Evolutionary conservation across 352 stramenopile species (phyloP).

Genomic region (Albugo laibachii): DNA sequence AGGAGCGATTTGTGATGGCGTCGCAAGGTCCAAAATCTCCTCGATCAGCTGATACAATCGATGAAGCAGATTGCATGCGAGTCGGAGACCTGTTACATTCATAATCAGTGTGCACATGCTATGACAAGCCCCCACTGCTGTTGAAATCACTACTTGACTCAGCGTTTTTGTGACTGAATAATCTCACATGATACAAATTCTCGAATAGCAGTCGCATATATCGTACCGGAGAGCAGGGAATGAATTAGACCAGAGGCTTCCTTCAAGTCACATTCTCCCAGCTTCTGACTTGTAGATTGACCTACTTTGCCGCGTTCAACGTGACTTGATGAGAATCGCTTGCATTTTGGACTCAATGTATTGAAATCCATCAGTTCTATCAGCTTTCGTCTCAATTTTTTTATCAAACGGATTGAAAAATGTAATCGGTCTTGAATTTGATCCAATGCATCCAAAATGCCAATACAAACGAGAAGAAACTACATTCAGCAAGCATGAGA

Average conservation of each 20-base stretch:
- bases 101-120: constrained; percentile 58
- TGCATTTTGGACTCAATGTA: neutral
- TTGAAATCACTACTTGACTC: constrained; percentile 24
- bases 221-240: constrained; percentile 28
- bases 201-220: neutral
- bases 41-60: constrained; percentile 52
- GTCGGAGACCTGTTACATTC: constrained; percentile 50
- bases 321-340: too few relatives aligned
- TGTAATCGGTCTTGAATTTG: constrained; percentile 47
- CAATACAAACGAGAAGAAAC: constrained; percentile 63
- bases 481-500: constrained; percentile 6
- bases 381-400: constrained; percentile 48
- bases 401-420: constrained; percentile 41
- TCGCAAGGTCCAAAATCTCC: constrained; percentile 26
- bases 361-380: constrained; percentile 20
- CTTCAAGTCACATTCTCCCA: constrained; percentile 35
- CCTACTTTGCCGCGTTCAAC: too few relatives aligned
- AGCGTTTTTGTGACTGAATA: constrained; percentile 11
- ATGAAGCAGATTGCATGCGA: constrained; percentile 39
- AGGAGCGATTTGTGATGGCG: neutral
- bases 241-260: constrained; percentile 49
- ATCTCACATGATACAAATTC: too few relatives aligned
- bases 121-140: constrained; percentile 32
- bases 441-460: constrained; percentile 51
- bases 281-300: constrained; percentile 10